Percentiles rank a stretch among this genome's conserved stretches.
Evolutionary conservation across 2,329 filamentous ascomycete species (phyloP).

Genomic region (Talaromyces atroroseus): DNA sequence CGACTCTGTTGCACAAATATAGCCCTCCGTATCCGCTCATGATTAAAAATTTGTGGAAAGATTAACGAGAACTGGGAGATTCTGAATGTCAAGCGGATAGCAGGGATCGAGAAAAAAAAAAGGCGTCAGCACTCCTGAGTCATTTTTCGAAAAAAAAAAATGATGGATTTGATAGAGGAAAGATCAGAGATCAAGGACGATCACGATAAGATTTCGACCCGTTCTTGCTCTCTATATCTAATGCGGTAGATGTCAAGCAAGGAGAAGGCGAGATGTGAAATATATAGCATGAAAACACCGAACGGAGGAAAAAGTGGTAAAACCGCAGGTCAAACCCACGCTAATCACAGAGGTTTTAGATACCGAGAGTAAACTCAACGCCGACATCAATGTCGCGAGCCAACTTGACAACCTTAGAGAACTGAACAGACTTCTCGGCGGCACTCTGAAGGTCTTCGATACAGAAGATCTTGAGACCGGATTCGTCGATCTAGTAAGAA

Average conservation of each 20-base stretch:
- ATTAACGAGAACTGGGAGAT: not conserved
- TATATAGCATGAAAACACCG: not conserved
- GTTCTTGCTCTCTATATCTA: not conserved
- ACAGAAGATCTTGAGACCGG: constrained; percentile 98
- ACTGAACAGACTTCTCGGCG: constrained; percentile 96
- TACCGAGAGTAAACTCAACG: constrained; percentile 90
- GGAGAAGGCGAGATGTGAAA: not conserved
- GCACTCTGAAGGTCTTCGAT: constrained; percentile 97
- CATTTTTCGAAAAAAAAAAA: not conserved
- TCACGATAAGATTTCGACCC: not conserved
- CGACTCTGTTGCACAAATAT: not conserved
- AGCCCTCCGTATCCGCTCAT: not conserved
- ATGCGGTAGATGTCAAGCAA: not conserved
- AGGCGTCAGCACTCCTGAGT: not conserved
- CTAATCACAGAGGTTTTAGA: constrained; percentile 52
- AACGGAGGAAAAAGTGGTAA: not conserved
- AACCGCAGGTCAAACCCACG: not conserved
- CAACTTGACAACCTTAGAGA: constrained; percentile 99
- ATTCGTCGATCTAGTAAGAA: constrained; percentile 71
- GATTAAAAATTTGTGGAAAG: not conserved
- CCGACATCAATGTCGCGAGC: constrained; percentile 95
- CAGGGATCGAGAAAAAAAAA: not conserved
- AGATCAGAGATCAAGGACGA: not conserved
- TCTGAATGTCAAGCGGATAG: not conserved
- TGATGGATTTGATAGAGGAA: not conserved